These are phyloP conservation scores for Lenwebbia sp. DNA, from an alignment of 345 rosid genomes.

Conservation along the genomic window DNA sequence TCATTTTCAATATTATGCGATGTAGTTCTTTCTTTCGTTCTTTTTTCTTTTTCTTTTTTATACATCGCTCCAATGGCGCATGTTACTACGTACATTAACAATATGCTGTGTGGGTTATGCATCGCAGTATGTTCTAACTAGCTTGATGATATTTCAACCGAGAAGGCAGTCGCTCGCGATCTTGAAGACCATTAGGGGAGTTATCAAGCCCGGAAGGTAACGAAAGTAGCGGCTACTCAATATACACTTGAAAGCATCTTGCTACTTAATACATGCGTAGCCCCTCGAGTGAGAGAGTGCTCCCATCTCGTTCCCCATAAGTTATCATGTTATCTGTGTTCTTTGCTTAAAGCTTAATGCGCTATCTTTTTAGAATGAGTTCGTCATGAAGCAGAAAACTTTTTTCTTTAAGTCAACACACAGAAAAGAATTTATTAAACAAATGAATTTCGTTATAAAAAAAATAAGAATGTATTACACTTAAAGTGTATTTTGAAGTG, in stretches of 20 bases:
- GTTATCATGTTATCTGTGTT: neutral
- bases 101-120: neutral
- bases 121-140: slow-evolving; percentile 30
- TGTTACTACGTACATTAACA: neutral
- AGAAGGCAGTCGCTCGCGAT: slow-evolving; percentile 31
- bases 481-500: neutral
- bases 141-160: slow-evolving; percentile 38
- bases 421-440: too few relatives aligned
- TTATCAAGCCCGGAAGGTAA: slow-evolving; percentile 73
- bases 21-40: too few relatives aligned
- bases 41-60: neutral
- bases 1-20: neutral
- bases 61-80: neutral
- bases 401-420: too few relatives aligned
- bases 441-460: too few relatives aligned
- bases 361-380: neutral
- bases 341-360: neutral
- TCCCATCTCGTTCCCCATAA: neutral
- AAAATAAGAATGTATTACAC: neutral
- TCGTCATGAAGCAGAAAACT: too few relatives aligned
- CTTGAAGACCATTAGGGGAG: slow-evolving; percentile 55
- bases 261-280: neutral
- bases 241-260: neutral
- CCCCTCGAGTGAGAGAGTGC: neutral
- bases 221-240: neutral